A percentile compares a stretch with the other conserved stretches of the same genome.
Evolutionary conservation across 1,284 basidiomycete species (phyloP).

Genomic region (Pseudozyma sp.): DNA sequence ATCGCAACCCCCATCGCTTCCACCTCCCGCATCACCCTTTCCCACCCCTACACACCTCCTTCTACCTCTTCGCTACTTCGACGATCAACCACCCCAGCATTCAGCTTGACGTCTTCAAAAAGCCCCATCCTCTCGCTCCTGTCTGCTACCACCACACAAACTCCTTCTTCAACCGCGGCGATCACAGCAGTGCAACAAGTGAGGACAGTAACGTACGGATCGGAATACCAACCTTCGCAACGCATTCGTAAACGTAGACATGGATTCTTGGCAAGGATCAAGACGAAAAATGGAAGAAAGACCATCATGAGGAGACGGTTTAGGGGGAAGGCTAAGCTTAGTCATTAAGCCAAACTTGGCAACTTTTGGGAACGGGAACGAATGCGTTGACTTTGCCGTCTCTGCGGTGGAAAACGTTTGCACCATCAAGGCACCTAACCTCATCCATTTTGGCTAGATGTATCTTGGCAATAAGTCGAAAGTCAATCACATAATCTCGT

Average conservation of each 20-base stretch:
- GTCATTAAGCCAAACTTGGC: slow-evolving; percentile 22
- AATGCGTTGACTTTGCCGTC: no score
- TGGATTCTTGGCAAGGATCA: slow-evolving; percentile 81
- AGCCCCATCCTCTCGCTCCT: slow-evolving; percentile 13
- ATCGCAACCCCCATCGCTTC: slow-evolving; percentile 6
- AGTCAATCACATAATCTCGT: no score
- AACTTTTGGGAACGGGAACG: no score
- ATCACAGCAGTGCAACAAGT: slow-evolving; percentile 2
- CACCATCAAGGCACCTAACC: no score
- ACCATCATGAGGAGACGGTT: slow-evolving; percentile 72
- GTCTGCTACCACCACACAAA: not conserved
- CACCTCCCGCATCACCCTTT: slow-evolving; percentile 2
- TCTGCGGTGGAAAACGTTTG: no score
- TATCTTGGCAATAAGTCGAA: no score
- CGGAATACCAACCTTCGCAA: slow-evolving; percentile 89
- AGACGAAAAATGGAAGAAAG: slow-evolving; percentile 76
- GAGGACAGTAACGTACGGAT: slow-evolving; percentile 71
- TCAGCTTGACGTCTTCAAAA: not conserved
- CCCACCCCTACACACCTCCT: not conserved
- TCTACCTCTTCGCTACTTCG: not conserved
- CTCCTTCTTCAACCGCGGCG: not conserved
- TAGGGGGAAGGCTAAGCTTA: slow-evolving; percentile 50
- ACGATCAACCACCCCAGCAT: not conserved
- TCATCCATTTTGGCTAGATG: no score
- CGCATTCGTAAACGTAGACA: slow-evolving; percentile 87